These are phyloP conservation scores for Fusarium coicis DNA, from an alignment of 2,329 filamentous ascomycete species.

Conservation along the genomic window DNA sequence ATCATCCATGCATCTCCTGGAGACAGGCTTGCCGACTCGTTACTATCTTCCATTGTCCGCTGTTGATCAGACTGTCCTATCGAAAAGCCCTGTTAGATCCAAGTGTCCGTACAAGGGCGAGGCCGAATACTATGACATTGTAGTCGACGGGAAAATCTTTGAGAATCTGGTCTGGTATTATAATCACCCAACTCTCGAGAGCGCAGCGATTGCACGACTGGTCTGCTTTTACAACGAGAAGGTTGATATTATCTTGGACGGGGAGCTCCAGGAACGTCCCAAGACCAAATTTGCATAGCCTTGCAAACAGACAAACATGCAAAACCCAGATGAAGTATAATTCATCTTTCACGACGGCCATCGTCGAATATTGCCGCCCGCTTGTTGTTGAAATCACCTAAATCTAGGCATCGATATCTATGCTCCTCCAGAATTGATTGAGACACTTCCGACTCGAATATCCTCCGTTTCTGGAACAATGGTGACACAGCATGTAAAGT, in stretches of 20 bases:
- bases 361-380: no score
- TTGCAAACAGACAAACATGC: background rate
- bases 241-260: slow-evolving; percentile 70
- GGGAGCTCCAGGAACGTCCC: slow-evolving; percentile 50
- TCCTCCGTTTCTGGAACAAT: background rate
- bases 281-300: slow-evolving; percentile 40
- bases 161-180: slow-evolving; percentile 73
- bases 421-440: background rate
- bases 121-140: slow-evolving; percentile 70
- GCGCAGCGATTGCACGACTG: slow-evolving; percentile 63
- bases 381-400: no score
- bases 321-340: background rate
- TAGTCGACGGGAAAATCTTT: slow-evolving; percentile 55
- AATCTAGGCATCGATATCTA: background rate
- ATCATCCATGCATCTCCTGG: slow-evolving; percentile 65
- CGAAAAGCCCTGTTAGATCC: slow-evolving; percentile 62
- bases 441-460: background rate
- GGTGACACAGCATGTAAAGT: background rate
- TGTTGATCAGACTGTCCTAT: slow-evolving; percentile 58
- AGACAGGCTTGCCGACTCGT: slow-evolving; percentile 68
- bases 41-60: slow-evolving; percentile 68
- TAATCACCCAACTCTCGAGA: slow-evolving; percentile 65
- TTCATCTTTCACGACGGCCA: background rate
- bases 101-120: slow-evolving; percentile 75
- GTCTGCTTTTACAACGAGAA: slow-evolving; percentile 77